Evolutionary conservation across 2,329 filamentous ascomycete species (phyloP).

Genomic region (Coniella lustricola): DNA sequence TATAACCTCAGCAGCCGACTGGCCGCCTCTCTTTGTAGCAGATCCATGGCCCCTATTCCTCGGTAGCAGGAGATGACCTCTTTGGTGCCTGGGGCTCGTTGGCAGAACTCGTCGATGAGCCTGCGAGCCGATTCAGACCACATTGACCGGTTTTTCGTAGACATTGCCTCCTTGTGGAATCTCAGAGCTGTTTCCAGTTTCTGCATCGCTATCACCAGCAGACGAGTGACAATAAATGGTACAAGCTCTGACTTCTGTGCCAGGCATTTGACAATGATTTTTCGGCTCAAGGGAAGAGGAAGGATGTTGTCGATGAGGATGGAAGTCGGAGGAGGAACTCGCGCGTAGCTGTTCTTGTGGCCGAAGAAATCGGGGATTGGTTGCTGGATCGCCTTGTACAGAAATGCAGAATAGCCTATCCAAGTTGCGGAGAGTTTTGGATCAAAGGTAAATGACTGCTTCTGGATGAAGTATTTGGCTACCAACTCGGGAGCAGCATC

Average conservation of each 20-base stretch:
- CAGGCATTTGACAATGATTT: slow-evolving; percentile 71
- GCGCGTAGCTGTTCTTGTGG: slow-evolving; percentile 52
- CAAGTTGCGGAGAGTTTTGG: slow-evolving; percentile 89
- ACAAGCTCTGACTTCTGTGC: slow-evolving; percentile 71
- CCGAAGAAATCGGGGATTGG: slow-evolving; percentile 69
- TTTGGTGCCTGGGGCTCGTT: slow-evolving; percentile 73
- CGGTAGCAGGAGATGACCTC: slow-evolving; percentile 71
- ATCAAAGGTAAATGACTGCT: slow-evolving; percentile 76
- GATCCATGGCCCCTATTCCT: slow-evolving; percentile 57
- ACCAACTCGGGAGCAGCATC: slow-evolving; percentile 76
- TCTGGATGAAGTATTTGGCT: slow-evolving; percentile 77
- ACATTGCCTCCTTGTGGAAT: slow-evolving; percentile 46
- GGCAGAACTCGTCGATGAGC: slow-evolving; percentile 67
- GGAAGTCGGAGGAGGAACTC: slow-evolving; percentile 68
- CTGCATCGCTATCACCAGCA: slow-evolving; percentile 70
- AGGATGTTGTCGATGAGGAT: slow-evolving; percentile 81
- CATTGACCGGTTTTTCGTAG: slow-evolving; percentile 30
- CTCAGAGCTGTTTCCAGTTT: slow-evolving; percentile 64
- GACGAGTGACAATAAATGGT: slow-evolving; percentile 74
- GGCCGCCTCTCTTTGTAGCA: slow-evolving; percentile 71
- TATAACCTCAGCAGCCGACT: slow-evolving; percentile 76
- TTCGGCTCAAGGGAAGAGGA: slow-evolving; percentile 73
- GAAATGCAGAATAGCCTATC: slow-evolving; percentile 86
- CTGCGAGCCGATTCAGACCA: slow-evolving; percentile 66
- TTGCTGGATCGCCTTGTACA: slow-evolving; percentile 74